phyloP scores from a whole-genome alignment of 805 yeast genomes.

The Metschnikowia baotianmanensis region DNA sequence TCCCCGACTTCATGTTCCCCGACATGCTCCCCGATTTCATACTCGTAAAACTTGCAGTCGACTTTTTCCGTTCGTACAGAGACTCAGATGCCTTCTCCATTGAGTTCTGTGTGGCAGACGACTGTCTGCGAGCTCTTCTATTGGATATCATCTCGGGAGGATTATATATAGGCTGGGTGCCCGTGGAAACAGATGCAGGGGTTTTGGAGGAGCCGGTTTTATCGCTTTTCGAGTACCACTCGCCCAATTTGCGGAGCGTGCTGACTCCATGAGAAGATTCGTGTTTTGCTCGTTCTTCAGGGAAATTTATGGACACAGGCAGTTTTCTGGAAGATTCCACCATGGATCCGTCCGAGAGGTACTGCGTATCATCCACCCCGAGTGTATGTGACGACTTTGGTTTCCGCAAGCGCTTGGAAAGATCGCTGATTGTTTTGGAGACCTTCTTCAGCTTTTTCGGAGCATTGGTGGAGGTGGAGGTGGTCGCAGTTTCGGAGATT shows the following conservation, averaged over 20 bases:
- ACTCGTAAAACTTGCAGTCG: too few relatives aligned
- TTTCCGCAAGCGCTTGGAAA: conserved; percentile 17
- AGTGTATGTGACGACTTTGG: conserved; percentile 24
- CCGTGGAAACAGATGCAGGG: not conserved
- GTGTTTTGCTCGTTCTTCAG: not conserved
- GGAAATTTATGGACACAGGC: conserved; percentile 1
- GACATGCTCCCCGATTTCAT: too few relatives aligned
- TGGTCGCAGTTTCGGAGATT: conserved; percentile 3
- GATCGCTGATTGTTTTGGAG: conserved; percentile 15
- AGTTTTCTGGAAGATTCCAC: conserved; percentile 14
- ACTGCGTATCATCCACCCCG: conserved; percentile 25
- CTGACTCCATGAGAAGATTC: conserved; percentile 1
- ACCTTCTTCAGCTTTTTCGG: conserved; percentile 7
- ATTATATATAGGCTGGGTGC: conserved; percentile 22
- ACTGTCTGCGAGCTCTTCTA: conserved; percentile 40
- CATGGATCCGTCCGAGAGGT: conserved; percentile 28
- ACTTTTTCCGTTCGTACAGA: too few relatives aligned
- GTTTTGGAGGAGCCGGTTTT: conserved; percentile 10
- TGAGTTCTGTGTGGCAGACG: conserved; percentile 15
- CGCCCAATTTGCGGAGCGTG: conserved; percentile 48
- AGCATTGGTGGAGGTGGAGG: too few relatives aligned
- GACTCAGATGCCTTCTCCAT: conserved; percentile 10
- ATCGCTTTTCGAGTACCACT: conserved; percentile 62
- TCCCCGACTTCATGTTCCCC: too few relatives aligned
- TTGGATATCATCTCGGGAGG: conserved; percentile 71